phyloP scores from a whole-genome alignment of 2,329 filamentous ascomycete species.

The Cylindrodendrum hubeiense region DNA sequence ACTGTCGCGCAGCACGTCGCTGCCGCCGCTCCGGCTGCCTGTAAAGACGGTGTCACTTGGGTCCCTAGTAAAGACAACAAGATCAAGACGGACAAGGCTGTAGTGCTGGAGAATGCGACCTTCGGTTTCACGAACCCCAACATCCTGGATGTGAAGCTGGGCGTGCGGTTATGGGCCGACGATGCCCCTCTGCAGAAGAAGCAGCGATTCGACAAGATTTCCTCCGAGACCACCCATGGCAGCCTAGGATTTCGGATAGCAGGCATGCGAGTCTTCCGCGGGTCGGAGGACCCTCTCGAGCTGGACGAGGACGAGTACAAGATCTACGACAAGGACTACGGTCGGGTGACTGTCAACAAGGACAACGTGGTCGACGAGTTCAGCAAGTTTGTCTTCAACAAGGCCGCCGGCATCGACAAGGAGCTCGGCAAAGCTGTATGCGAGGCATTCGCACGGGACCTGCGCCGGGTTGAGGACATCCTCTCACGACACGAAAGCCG shows the following conservation, averaged over 20 bases:
- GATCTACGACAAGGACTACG: slow-evolving; percentile 74
- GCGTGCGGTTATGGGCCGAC: slow-evolving; percentile 87
- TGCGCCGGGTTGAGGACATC: slow-evolving; percentile 65
- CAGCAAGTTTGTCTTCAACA: slow-evolving; percentile 69
- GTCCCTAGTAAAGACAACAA: slow-evolving; percentile 63
- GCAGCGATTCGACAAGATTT: slow-evolving; percentile 70
- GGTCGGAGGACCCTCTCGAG: slow-evolving; percentile 63
- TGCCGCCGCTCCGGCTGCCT: slow-evolving; percentile 24
- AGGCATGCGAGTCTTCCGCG: slow-evolving; percentile 74
- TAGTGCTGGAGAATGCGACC: slow-evolving; percentile 88
- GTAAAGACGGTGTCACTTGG: slow-evolving; percentile 53
- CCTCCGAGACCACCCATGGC: slow-evolving; percentile 69
- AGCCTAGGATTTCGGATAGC: slow-evolving; percentile 73
- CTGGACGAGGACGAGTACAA: slow-evolving; percentile 68
- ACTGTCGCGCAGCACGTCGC: slow-evolving; percentile 50
- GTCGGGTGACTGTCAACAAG: slow-evolving; percentile 64
- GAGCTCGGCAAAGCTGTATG: slow-evolving; percentile 69
- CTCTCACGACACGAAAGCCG: slow-evolving; percentile 69
- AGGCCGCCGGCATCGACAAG: slow-evolving; percentile 68
- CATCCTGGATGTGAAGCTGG: slow-evolving; percentile 93
- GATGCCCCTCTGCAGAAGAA: slow-evolving; percentile 71
- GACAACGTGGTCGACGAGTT: slow-evolving; percentile 68
- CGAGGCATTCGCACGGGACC: slow-evolving; percentile 64
- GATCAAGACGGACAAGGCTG: slow-evolving; percentile 82
- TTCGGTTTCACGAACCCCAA: slow-evolving; percentile 87